Base-by-base conservation (phyloP, 75 land plant species). In the Pseudotsuga menziesii region DNA sequence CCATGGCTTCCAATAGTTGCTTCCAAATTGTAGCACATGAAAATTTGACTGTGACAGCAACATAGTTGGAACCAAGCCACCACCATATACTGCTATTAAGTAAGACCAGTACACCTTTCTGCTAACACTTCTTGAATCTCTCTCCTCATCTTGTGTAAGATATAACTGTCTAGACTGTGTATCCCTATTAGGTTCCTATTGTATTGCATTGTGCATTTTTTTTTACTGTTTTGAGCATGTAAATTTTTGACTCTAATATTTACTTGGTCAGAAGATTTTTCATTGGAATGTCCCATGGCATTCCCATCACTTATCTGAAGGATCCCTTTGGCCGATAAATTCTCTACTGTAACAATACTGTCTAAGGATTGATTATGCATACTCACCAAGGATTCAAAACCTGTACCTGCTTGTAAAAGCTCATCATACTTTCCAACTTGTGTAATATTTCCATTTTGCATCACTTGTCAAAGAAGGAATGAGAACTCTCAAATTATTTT, bases 1-100 rank as follows among this genome's bases (percentile, higher is more conserved):
- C 98, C 98, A 95, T 70, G 97, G 91, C 88, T 93, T 95, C 98
- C 98, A 95, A 69, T 92, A 95, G 82, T 95, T 95, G 77, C 94
- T 88, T 27, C 83, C 86, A 59, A 93, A 77, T 66, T 95, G 97
- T 27, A 88, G 64, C 35, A 86, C 81, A 72, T 93, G 89, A 73
- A 94, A 94, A 29, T 77, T 27, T 22, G 80, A 83, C 76, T 93
- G 97, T 73, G 91, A 87, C 26, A 88, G 22, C 36, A 91, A 20
- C 44, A 88, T 88, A 44, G 89, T 17, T 56, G 92, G 89, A 32
- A 91, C 79, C 29, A 89, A 78, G 1, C 77, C 80, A 27, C 98
- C 98, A 35, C 88, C 78, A 75, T 81, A 82, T 29, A 91, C 91
- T 60, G 84, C 81, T 7, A 85, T 93, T 73, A 95, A 59, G 78